A percentile compares a stretch with the other conserved stretches of the same genome.
Evolutionary conservation across 2,329 filamentous ascomycete species (phyloP).

Genomic region (Onygena corvina): DNA sequence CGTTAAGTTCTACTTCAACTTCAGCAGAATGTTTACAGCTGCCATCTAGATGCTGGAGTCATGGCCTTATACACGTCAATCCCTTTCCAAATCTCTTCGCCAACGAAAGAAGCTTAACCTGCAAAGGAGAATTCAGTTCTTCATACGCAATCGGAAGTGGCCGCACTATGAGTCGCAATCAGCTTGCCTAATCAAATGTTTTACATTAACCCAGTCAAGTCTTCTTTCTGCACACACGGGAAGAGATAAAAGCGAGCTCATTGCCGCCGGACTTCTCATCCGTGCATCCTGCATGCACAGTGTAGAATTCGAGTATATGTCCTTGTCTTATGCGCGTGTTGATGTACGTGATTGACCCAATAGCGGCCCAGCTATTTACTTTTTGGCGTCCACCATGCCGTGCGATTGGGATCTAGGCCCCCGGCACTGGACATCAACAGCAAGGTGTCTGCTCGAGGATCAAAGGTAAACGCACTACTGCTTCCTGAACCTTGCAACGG

Average conservation of each 20-base stretch:
- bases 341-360: not conserved
- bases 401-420: not conserved
- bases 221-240: not conserved
- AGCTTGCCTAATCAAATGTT: no score
- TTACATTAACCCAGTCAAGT: no score
- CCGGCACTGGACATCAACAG: not conserved
- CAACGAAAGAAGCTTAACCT: no score
- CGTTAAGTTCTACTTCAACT: no score
- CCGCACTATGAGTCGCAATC: no score
- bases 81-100: no score
- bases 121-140: no score
- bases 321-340: not conserved
- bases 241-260: not conserved
- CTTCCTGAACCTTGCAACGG: not conserved
- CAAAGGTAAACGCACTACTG: not conserved
- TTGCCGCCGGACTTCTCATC: not conserved
- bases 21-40: no score
- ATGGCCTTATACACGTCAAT: no score
- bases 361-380: not conserved
- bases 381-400: not conserved
- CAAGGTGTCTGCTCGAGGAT: not conserved
- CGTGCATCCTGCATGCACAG: no score
- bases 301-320: not conserved
- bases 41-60: no score
- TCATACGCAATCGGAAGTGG: no score